Evolutionary conservation across 2,329 filamentous ascomycete species (phyloP).

Genomic region (Colletotrichum chrysophilum): DNA sequence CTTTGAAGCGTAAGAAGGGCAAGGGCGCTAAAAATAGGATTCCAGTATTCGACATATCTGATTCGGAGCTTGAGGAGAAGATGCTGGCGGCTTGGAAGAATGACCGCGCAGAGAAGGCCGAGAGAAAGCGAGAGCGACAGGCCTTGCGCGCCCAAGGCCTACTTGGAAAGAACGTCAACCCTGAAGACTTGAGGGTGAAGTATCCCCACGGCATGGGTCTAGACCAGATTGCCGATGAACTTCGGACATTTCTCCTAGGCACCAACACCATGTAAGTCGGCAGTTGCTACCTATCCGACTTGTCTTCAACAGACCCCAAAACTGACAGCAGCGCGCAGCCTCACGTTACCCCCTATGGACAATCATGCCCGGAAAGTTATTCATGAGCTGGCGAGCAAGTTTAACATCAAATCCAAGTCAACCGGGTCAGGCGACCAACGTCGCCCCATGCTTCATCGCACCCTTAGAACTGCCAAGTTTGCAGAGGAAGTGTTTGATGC

Average conservation of each 20-base stretch:
- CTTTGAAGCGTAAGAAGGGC: conserved; percentile 63
- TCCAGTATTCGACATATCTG: conserved; percentile 61
- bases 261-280: conserved; percentile 28
- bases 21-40: conserved; percentile 65
- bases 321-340: conserved; percentile 45
- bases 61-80: conserved; percentile 69
- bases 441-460: conserved; percentile 80
- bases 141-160: conserved; percentile 69
- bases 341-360: conserved; percentile 84
- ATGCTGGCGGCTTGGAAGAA: conserved; percentile 67
- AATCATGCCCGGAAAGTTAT: conserved; percentile 77
- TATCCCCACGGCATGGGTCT: conserved; percentile 76
- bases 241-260: conserved; percentile 73
- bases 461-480: conserved; percentile 67
- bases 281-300: not conserved
- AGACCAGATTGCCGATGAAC: conserved; percentile 73
- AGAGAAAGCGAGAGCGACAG: conserved; percentile 73
- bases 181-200: conserved; percentile 68
- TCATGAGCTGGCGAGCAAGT: conserved; percentile 77
- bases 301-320: not conserved
- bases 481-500: conserved; percentile 60
- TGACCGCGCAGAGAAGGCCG: conserved; percentile 74
- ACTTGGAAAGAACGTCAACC: conserved; percentile 62
- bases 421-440: conserved; percentile 74
- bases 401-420: conserved; percentile 86